Evolutionary conservation across 257 asterid genomes (phyloP).

Genomic region (Sherardia arvensis): DNA sequence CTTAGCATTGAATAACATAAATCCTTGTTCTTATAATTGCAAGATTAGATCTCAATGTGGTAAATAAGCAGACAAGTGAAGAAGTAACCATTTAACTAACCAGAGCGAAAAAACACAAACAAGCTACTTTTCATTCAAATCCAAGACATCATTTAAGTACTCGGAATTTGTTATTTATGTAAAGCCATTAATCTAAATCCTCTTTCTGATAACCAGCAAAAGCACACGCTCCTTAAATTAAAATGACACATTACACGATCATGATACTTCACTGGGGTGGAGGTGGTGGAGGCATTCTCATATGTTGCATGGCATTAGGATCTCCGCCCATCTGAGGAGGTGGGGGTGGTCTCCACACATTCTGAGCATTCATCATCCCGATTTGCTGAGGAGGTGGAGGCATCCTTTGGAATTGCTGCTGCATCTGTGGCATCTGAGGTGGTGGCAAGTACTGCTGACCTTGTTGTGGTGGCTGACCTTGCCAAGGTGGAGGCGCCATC

Average conservation of each 20-base stretch:
- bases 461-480: slow-evolving; percentile 58
- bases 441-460: slow-evolving; percentile 42
- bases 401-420: slow-evolving; percentile 70
- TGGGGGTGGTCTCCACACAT: slow-evolving; percentile 73
- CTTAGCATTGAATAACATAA: too few relatives aligned
- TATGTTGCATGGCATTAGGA: slow-evolving; percentile 19
- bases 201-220: neutral
- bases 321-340: slow-evolving; percentile 63
- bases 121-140: neutral
- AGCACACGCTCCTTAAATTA: neutral
- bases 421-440: slow-evolving; percentile 39
- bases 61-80: neutral
- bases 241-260: neutral
- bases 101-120: neutral
- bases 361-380: slow-evolving; percentile 46
- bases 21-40: neutral
- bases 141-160: neutral
- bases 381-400: slow-evolving; percentile 82
- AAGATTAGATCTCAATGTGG: neutral
- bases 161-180: neutral
- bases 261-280: neutral
- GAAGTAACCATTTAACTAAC: neutral
- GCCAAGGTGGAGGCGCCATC: slow-evolving; percentile 66
- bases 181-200: neutral
- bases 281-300: slow-evolving; percentile 9